Evolutionary conservation across 2,329 filamentous ascomycete species (phyloP).

Genomic region (Fusarium succisae): DNA sequence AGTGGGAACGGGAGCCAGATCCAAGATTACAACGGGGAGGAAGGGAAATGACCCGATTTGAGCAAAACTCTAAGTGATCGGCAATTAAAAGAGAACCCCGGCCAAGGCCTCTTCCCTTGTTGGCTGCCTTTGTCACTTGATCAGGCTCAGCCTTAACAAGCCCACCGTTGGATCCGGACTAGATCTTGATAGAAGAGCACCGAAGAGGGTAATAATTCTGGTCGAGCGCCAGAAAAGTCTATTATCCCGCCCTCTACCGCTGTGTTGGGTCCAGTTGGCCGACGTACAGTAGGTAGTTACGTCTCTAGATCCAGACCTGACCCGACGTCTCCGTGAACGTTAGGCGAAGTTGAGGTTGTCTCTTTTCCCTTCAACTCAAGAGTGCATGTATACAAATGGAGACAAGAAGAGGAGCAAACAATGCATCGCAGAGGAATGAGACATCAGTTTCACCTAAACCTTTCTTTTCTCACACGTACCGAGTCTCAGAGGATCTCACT

Average conservation of each 20-base stretch:
- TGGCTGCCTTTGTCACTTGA: constrained; percentile 7
- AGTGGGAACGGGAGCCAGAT: constrained; percentile 32
- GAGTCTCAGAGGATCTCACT: neutral
- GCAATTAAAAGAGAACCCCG: neutral
- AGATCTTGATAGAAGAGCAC: neutral
- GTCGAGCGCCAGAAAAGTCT: neutral
- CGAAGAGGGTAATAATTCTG: neutral
- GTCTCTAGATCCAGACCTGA: neutral
- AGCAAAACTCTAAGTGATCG: neutral
- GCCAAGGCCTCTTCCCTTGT: neutral
- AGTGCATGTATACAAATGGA: neutral
- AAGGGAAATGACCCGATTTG: constrained; percentile 24
- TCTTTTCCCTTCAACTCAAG: constrained; percentile 9
- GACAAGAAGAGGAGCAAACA: neutral
- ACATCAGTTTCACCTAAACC: neutral
- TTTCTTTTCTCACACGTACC: neutral
- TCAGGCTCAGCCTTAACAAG: constrained; percentile 5
- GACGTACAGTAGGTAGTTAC: neutral
- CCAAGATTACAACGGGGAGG: constrained; percentile 1
- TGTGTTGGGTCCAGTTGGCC: neutral
- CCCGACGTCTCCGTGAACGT: neutral
- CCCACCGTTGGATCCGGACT: neutral
- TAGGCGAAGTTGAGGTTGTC: constrained; percentile 7
- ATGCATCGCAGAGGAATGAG: neutral
- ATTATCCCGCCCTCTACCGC: neutral